Evolutionary conservation across 2,329 filamentous ascomycete species (phyloP).

Genomic region (Verticillium nonalfalfae): DNA sequence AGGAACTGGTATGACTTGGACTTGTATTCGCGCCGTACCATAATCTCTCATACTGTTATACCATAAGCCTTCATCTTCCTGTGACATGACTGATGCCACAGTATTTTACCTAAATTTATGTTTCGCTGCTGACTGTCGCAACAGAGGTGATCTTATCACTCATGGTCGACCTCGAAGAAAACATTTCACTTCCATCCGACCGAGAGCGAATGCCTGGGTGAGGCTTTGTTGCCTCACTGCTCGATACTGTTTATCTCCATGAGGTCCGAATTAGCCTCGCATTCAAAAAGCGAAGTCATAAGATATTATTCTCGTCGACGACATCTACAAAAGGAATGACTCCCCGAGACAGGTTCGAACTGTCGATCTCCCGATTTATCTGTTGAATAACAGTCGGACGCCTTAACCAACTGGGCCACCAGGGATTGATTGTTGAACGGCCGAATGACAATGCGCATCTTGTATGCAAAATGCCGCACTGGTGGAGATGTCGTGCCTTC

Average conservation of each 20-base stretch:
- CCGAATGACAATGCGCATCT: neutral
- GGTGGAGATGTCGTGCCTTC: neutral
- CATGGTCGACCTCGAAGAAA: too few relatives aligned
- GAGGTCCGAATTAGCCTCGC: neutral
- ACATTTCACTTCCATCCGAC: too few relatives aligned
- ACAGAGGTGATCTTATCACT: too few relatives aligned
- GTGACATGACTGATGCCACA: neutral
- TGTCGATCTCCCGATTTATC: conserved; percentile 1
- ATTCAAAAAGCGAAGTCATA: neutral
- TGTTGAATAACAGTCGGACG: conserved; percentile 1
- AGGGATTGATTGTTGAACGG: neutral
- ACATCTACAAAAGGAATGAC: neutral
- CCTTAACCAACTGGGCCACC: conserved; percentile 1
- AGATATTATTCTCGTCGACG: neutral
- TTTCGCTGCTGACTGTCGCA: neutral
- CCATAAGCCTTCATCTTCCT: neutral
- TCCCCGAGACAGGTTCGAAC: conserved; percentile 2
- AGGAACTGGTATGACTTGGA: neutral
- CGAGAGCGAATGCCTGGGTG: too few relatives aligned
- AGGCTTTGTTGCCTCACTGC: neutral
- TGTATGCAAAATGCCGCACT: neutral
- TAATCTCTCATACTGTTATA: neutral
- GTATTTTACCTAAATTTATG: neutral
- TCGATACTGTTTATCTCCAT: neutral
- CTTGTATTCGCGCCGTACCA: neutral